Evolutionary conservation across 2,329 filamentous ascomycete species (phyloP).

Genomic region (Penicillium sp.): DNA sequence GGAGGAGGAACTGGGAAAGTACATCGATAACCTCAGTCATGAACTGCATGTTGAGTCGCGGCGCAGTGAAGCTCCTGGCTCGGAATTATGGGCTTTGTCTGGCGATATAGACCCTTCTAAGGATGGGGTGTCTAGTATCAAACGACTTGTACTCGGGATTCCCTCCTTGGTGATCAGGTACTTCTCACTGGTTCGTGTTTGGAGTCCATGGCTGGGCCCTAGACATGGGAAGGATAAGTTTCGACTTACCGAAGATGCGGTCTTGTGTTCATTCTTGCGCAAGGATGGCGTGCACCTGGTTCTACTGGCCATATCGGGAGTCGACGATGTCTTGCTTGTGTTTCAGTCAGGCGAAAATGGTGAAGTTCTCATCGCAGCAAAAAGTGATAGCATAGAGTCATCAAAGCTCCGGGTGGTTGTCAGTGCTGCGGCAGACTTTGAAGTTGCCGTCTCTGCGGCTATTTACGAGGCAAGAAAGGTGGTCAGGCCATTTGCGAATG

Average conservation of each 20-base stretch:
- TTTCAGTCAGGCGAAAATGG: slow-evolving; percentile 65
- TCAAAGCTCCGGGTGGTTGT: slow-evolving; percentile 63
- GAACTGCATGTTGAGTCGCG: slow-evolving; percentile 35
- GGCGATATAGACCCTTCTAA: slow-evolving; percentile 54
- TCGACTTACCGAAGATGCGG: slow-evolving; percentile 68
- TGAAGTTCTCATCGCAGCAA: slow-evolving; percentile 63
- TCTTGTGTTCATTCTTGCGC: slow-evolving; percentile 74
- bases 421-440: slow-evolving; percentile 68
- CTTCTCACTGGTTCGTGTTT: slow-evolving; percentile 76
- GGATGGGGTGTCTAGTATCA: slow-evolving; percentile 55
- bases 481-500: slow-evolving; percentile 39
- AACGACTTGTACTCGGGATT: slow-evolving; percentile 57
- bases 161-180: slow-evolving; percentile 66
- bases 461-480: slow-evolving; percentile 82
- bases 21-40: slow-evolving; percentile 35
- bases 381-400: slow-evolving; percentile 62
- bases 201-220: slow-evolving; percentile 83
- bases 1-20: slow-evolving; percentile 26
- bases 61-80: slow-evolving; percentile 42
- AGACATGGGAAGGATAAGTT: slow-evolving; percentile 70
- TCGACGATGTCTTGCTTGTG: slow-evolving; percentile 65
- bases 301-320: slow-evolving; percentile 71
- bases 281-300: slow-evolving; percentile 69
- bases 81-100: slow-evolving; percentile 49
- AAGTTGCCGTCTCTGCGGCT: slow-evolving; percentile 70